Conservation (phyloP, 1,284 basidiomycete genomes). For the Trichosporon sp. region DNA sequence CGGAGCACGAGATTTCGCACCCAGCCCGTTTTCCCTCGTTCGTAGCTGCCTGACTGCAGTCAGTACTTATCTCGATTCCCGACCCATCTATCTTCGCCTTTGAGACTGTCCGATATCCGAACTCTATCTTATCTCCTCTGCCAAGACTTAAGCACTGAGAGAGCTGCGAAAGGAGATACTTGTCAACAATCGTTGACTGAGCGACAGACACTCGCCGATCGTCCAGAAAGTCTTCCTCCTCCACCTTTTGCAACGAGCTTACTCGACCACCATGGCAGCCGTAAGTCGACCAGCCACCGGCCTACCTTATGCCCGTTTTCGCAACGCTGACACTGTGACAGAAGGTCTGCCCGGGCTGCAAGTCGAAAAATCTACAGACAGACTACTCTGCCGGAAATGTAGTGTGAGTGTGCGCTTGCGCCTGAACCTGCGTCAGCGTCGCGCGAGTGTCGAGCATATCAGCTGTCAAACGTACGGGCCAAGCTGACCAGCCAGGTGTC, state of each 20-base stretch:
- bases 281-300: not conserved
- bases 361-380: slow-evolving; percentile 22
- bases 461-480: no score
- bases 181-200: not conserved
- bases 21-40: not conserved
- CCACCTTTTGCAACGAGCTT: not conserved
- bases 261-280: not conserved
- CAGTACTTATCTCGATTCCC: no score
- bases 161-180: not conserved
- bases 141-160: not conserved
- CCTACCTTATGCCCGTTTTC: not conserved
- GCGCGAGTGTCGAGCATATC: no score
- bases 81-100: not conserved
- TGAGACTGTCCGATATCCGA: not conserved
- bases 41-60: not conserved
- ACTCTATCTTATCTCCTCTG: not conserved
- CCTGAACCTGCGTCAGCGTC: no score
- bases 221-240: not conserved
- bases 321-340: slow-evolving; percentile 2
- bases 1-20: not conserved
- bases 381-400: slow-evolving; percentile 34
- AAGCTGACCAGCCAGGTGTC: slow-evolving; percentile 52
- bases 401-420: no score
- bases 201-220: not conserved
- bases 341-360: slow-evolving; percentile 34